Percentiles rank a stretch among this genome's conserved stretches.
phyloP scores from a whole-genome alignment of 208 protist species.

The Wallacemonas sp. region DNA sequence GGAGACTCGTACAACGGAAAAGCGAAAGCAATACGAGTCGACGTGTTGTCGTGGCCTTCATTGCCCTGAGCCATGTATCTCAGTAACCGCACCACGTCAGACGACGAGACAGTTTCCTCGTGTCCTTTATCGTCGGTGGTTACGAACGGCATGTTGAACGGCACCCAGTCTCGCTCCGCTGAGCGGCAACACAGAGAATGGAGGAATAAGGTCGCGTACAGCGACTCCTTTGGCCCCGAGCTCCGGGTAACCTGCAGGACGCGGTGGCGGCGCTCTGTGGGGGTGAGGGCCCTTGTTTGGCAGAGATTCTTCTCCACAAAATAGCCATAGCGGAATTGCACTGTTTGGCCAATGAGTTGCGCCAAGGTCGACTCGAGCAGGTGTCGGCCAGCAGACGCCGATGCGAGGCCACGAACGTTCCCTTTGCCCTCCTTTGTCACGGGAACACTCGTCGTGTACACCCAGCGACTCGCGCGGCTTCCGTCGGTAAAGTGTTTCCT shows the following conservation, averaged over 20 bases:
- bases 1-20: background rate
- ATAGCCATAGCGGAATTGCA: no score
- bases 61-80: background rate
- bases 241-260: no score
- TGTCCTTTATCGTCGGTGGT: background rate
- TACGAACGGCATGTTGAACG: background rate
- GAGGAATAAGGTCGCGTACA: no score
- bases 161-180: background rate
- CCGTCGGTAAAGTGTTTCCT: background rate
- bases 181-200: background rate
- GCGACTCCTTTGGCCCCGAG: no score
- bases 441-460: background rate
- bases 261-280: no score
- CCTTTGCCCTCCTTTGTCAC: background rate
- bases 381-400: background rate
- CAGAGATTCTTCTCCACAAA: no score
- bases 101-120: background rate
- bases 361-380: no score
- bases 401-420: background rate
- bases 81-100: slow-evolving; percentile 3
- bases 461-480: background rate
- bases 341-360: no score
- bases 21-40: background rate
- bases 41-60: background rate
- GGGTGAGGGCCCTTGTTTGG: no score